Evolutionary conservation across 169 alveolate genomes (phyloP).

Genomic region (Theileria annulata): DNA sequence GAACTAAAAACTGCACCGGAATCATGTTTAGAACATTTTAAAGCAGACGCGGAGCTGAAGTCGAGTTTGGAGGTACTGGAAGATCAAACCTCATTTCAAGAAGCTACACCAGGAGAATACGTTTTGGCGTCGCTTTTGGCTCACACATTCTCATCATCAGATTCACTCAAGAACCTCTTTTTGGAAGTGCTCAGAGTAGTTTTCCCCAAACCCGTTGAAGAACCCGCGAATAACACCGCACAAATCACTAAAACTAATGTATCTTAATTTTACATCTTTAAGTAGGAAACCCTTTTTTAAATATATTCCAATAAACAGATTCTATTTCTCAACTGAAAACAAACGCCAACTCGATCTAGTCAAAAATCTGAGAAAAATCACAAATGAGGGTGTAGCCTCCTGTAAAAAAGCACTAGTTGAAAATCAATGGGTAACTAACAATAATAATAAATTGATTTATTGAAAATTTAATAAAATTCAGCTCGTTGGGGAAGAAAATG

Average conservation of each 20-base stretch:
- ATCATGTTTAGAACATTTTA: constrained; percentile 44
- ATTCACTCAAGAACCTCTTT: constrained; percentile 62
- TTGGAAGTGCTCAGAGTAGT: constrained; percentile 59
- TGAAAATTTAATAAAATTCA: not conserved
- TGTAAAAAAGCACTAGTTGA: constrained; percentile 46
- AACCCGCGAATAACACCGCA: not conserved
- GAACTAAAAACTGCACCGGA: constrained; percentile 60
- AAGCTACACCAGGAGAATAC: constrained; percentile 58
- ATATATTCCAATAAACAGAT: not conserved
- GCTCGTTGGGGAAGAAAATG: not conserved
- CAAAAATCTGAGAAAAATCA: constrained; percentile 42
- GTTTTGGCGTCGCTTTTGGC: constrained; percentile 59
- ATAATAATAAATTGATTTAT: not conserved
- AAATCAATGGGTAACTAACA: constrained; percentile 46
- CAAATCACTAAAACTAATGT: constrained; percentile 5
- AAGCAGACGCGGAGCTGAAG: constrained; percentile 50
- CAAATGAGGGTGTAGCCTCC: constrained; percentile 50
- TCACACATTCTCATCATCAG: constrained; percentile 59
- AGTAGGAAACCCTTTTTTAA: not conserved
- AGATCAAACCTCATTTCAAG: constrained; percentile 33
- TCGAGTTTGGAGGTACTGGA: constrained; percentile 31
- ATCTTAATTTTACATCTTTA: constrained; percentile 15
- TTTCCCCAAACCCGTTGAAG: constrained; percentile 28
- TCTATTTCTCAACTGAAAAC: constrained; percentile 8
- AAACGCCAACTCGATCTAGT: constrained; percentile 13